Base-by-base conservation (phyloP, 768 basidiomycete genomes). In the Austroboletus festivus region DNA sequence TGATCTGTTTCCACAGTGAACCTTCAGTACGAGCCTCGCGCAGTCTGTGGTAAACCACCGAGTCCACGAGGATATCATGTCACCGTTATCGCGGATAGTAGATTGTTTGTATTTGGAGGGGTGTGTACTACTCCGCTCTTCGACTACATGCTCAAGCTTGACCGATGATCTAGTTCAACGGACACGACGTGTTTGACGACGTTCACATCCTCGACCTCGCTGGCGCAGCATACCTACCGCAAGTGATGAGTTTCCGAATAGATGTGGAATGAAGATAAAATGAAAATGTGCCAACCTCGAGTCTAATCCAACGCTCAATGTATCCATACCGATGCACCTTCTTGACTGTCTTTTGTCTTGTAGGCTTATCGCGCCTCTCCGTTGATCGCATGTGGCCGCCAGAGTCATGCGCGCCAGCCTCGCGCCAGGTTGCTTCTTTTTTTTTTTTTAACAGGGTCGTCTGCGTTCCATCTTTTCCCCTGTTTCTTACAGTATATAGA, bases 61-160 rank as follows among this genome's bases (percentile, higher is more conserved):
- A 75, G 78, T 18, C 71, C 80, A 16, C 81, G 94, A 21, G 94
- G 92, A 3, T 94, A 96, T 68, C 94, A 96, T 58, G 80, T 83
- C 9, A 74, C 91, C 0, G 67, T 92, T 22, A 71, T 93, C 4
- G 85, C 90, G 5, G 94, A 97, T 66, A 85, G 86, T 50, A 76
- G 93, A 4, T 62, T 96, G 3, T 89, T 93, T 67, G 67, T 94
- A 28, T 85, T 93, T 58, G 93, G 94, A 24, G 94, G 93, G 48
- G 65, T 67, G 28, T 46, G 65, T 64, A 26, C 10, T 6, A 3
- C 55, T 45, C 13, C n/a, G 23, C n/a, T 20, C 24, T 3, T 35
- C 21, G 5, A 5, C 16, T 23, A 9, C 15, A 10, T 3, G 35
- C 7, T 8, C 20, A 3, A 13, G 24, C 58, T 60, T 3, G 59